Base-by-base conservation (phyloP, 352 stramenopile genomes). In the Hyaloperonospora brassicae region DNA sequence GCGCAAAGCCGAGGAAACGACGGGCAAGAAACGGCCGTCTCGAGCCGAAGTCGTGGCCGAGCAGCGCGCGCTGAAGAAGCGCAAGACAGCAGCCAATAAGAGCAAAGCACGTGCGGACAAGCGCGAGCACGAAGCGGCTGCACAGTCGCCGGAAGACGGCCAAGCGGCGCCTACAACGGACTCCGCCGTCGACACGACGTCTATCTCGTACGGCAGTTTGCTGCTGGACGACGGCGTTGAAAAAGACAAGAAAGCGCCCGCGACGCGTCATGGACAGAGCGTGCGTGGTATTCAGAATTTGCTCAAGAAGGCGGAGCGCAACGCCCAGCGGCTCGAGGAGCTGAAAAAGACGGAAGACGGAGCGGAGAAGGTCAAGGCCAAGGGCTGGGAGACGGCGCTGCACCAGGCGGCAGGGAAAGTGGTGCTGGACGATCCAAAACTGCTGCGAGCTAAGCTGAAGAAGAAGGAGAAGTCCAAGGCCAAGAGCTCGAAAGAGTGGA, bases 381-480 rank as follows among this genome's bases (percentile, higher is more conserved):
- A n/a, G n/a, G n/a, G n/a, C n/a, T n/a, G n/a, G 77, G 66, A 86
- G 55, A 86, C 79, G 41, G 80, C 80, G 25, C 66, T 90, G 23
- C 79, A 88, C 57, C 80, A 88, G 58, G 80, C 80, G 21, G 70
- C 73, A 25, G 80, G 80, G 21, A 68, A 85, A 43, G 57, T 76
- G 10, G 70, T 90, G 41, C 55, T 87, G 63, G 77, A 90, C 60
- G 80, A 90, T 50, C 80, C 80, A 14, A 88, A 88, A 64, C 51
- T 90, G 58, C 63, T 90, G 49, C 73, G 77, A 35, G 79, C 79
- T 36, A 88, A 90, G 62, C 68, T 90, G 3, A 90, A 90, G 64
- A 88, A 87, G 68, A 90, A 90, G 68, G 77, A 87, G 55, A 90
- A 90, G 61, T 41, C 67, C n/a, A 88, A 88, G 64, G 59, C 76